phyloP scores from a whole-genome alignment of 2,329 filamentous ascomycete genomes.

The Colletotrichum sp. region DNA sequence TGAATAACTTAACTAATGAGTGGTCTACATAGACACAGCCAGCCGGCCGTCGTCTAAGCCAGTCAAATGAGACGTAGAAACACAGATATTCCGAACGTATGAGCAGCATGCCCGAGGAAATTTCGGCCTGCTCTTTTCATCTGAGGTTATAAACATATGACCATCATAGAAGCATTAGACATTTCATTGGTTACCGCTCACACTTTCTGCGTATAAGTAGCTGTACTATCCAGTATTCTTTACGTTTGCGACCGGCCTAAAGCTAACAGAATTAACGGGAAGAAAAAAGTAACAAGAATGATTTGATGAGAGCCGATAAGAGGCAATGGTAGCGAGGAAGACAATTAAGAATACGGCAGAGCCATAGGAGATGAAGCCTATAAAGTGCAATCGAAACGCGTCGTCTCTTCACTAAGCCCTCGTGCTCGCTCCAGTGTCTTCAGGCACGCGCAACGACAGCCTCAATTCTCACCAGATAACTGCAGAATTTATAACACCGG shows the following conservation, averaged over 20 bases:
- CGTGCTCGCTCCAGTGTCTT: not conserved
- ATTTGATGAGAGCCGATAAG: not conserved
- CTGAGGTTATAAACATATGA: not conserved
- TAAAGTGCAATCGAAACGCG: not conserved
- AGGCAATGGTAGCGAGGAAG: not conserved
- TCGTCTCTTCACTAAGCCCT: accelerated
- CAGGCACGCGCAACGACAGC: not conserved
- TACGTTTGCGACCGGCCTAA: too few species aligned
- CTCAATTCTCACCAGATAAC: not conserved
- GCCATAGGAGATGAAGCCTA: accelerated
- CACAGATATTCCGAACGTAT: not conserved
- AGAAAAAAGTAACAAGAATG: too few species aligned
- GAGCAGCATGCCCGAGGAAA: not conserved
- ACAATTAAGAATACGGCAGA: not conserved
- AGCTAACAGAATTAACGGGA: too few species aligned
- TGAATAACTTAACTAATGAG: too few species aligned
- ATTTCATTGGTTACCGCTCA: too few species aligned
- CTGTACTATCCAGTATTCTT: too few species aligned
- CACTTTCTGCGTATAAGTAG: too few species aligned
- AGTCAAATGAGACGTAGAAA: not conserved
- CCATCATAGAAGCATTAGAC: too few species aligned
- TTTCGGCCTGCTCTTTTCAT: not conserved
- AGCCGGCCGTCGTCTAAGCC: not conserved
- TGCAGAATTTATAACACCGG: not conserved
- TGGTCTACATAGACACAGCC: too few species aligned